Percentiles rank a stretch among this genome's conserved stretches.
phyloP scores from a whole-genome alignment of 2,329 filamentous ascomycete species.

The Fusarium chlamydosporum region DNA sequence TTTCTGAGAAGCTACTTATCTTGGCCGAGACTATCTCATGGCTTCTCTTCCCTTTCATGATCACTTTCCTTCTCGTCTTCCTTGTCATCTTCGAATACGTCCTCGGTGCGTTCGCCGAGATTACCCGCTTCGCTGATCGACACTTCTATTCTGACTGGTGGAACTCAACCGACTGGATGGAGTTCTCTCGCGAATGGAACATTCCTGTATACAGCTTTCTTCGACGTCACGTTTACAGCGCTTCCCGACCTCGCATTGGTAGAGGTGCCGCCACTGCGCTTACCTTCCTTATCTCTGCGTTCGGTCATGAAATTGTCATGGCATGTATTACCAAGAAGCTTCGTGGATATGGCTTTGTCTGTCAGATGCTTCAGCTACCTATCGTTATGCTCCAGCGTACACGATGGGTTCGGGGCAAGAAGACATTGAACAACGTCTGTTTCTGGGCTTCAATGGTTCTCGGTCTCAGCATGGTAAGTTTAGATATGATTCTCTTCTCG shows the following conservation, averaged over 20 bases:
- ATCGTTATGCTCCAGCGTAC: conserved; percentile 93
- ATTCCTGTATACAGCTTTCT: conserved; percentile 98
- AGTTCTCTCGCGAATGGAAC: conserved; percentile 97
- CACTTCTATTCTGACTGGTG: conserved; percentile 90
- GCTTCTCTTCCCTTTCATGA: conserved; percentile 97
- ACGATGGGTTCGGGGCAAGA: conserved; percentile 78
- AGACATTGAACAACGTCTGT: conserved; percentile 87
- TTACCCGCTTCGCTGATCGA: conserved; percentile 92
- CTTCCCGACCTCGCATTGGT: conserved; percentile 81
- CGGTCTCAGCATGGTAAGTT: conserved; percentile 81
- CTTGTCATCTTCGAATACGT: conserved; percentile 99
- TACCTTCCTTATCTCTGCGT: conserved; percentile 89
- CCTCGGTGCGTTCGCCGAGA: conserved; percentile 92
- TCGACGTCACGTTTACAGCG: conserved; percentile 92
- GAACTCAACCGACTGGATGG: conserved; percentile 90
- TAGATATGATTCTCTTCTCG: not conserved
- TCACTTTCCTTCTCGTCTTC: conserved; percentile 95
- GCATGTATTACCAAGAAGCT: conserved; percentile 98
- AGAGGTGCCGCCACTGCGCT: conserved; percentile 84
- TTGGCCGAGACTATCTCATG: conserved; percentile 90
- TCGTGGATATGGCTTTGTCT: conserved; percentile 90
- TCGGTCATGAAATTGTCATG: conserved; percentile 97
- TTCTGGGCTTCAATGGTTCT: conserved; percentile 96
- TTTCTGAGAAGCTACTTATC: conserved; percentile 80
- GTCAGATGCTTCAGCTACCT: conserved; percentile 97